A percentile compares a stretch with the other conserved stretches of the same genome.
Conservation (phyloP, 1,284 basidiomycete genomes). For the Coniferiporia weirii region DNA sequence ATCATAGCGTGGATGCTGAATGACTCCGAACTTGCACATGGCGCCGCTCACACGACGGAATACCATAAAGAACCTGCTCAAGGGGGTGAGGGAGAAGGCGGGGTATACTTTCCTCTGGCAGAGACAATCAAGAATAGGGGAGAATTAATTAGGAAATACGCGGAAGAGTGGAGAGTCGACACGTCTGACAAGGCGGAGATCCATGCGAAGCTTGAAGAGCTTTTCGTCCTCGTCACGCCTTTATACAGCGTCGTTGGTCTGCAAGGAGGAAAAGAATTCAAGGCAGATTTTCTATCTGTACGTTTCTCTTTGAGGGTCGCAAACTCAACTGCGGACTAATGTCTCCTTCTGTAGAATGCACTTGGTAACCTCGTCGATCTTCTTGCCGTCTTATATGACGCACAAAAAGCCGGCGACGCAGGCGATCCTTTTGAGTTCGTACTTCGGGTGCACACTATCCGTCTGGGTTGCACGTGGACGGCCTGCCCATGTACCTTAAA, state of each 20-base stretch:
- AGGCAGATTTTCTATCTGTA: no score
- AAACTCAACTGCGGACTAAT: no score
- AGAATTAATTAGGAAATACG: conserved; percentile 38
- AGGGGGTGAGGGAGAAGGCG: conserved; percentile 22
- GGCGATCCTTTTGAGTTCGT: conserved; percentile 34
- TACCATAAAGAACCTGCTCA: neutral
- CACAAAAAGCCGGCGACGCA: conserved; percentile 26
- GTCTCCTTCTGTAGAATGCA: conserved; percentile 30
- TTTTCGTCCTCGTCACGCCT: conserved; percentile 36
- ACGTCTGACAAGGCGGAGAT: conserved; percentile 26
- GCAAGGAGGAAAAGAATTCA: conserved; percentile 19
- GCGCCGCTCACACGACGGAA: neutral
- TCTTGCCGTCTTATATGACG: conserved; percentile 32
- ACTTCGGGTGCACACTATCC: conserved; percentile 32
- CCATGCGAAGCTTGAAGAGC: conserved; percentile 33
- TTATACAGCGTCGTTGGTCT: conserved; percentile 41
- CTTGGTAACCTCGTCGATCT: conserved; percentile 40
- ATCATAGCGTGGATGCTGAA: conserved; percentile 43
- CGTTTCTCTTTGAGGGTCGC: no score
- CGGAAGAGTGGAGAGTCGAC: conserved; percentile 41
- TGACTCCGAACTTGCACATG: conserved; percentile 33
- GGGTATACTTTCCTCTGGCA: conserved; percentile 19
- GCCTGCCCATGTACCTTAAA: no score
- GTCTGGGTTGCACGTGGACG: conserved; percentile 37
- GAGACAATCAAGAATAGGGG: conserved; percentile 33